A percentile compares a stretch with the other conserved stretches of the same genome.
These are phyloP conservation scores for Fomitopsis serialis DNA, from an alignment of 768 basidiomycete genomes.

Conservation along the genomic window DNA sequence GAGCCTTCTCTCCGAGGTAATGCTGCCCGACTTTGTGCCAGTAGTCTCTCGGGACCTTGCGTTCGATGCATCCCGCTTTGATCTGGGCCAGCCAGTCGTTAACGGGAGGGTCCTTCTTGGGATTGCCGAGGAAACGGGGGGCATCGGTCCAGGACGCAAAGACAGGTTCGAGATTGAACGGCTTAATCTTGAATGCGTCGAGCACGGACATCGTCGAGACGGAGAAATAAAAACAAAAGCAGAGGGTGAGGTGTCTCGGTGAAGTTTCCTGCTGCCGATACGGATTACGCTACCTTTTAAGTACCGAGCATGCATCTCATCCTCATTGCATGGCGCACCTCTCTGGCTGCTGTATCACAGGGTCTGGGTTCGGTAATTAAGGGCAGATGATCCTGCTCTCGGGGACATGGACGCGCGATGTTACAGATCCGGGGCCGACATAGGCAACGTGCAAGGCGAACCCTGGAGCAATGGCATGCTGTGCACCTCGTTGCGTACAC, in stretches of 20 bases:
- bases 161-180: conserved; percentile 68
- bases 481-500: conserved; percentile 4
- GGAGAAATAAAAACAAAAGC: neutral
- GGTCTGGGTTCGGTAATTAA: neutral
- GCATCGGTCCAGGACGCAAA: conserved; percentile 60
- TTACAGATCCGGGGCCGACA: neutral
- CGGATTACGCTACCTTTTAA: neutral
- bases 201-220: conserved; percentile 39
- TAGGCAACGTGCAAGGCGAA: neutral
- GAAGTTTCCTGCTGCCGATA: neutral
- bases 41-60: conserved; percentile 71
- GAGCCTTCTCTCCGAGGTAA: conserved; percentile 70
- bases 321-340: neutral
- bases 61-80: conserved; percentile 64
- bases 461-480: neutral
- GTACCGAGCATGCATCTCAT: neutral
- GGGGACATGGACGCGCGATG: neutral
- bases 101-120: conserved; percentile 63
- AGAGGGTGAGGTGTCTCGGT: neutral
- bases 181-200: conserved; percentile 75
- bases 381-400: neutral
- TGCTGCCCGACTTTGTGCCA: conserved; percentile 82
- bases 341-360: neutral
- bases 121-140: conserved; percentile 61
- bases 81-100: conserved; percentile 72